A percentile compares a stretch with the other conserved stretches of the same genome.
Evolutionary conservation across 306 rosid genomes (phyloP).

Genomic region (Casuarina glauca): DNA sequence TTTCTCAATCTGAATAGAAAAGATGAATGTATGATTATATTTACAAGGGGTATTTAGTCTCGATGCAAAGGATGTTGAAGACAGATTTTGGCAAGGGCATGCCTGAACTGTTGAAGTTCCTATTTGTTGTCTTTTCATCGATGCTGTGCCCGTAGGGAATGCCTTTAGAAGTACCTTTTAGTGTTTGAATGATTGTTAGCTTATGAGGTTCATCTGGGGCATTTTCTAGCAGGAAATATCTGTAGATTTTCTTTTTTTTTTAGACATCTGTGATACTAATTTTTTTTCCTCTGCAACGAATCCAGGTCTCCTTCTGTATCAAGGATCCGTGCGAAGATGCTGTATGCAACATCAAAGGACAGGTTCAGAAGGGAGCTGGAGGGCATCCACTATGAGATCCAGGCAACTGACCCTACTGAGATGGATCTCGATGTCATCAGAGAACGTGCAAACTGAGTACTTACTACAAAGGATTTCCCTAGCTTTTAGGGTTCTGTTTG

Average conservation of each 20-base stretch:
- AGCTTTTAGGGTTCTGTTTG: slow-evolving; percentile 34
- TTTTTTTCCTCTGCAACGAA: not conserved
- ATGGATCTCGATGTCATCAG: slow-evolving; percentile 77
- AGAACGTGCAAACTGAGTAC: slow-evolving; percentile 68
- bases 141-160: not conserved
- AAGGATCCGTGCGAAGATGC: slow-evolving; percentile 80
- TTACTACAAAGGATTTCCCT: slow-evolving; percentile 22
- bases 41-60: not conserved
- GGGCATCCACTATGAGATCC: slow-evolving; percentile 85
- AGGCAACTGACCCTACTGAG: slow-evolving; percentile 84
- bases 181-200: not conserved
- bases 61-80: not conserved
- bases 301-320: slow-evolving; percentile 76
- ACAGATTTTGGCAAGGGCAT: not conserved
- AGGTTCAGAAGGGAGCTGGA: slow-evolving; percentile 76
- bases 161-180: not conserved
- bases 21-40: not conserved
- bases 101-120: slow-evolving; percentile 4
- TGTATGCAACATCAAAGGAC: slow-evolving; percentile 80
- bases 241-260: not conserved
- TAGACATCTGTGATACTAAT: not conserved
- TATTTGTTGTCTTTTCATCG: not conserved
- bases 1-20: not conserved
- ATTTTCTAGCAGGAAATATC: not conserved
- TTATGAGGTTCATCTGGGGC: not conserved